These are phyloP conservation scores for Fomitopsis pulvina DNA, from an alignment of 768 basidiomycete species.

Conservation along the genomic window DNA sequence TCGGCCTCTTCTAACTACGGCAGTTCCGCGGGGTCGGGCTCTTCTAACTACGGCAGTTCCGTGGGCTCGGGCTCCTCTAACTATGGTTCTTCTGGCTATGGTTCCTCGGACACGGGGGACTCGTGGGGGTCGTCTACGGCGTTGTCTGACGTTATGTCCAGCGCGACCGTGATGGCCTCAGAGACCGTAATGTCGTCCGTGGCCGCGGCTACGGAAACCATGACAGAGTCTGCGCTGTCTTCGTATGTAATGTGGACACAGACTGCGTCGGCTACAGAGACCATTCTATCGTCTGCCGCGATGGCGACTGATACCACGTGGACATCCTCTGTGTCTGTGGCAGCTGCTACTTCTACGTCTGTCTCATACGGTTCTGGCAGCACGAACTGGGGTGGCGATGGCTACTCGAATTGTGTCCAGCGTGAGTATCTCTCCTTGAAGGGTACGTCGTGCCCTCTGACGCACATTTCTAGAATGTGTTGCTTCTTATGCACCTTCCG, in stretches of 20 bases:
- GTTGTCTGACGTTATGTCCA: background rate
- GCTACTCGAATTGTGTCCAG: conserved; percentile 64
- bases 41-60: conserved; percentile 8
- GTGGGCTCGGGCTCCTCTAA: conserved; percentile 17
- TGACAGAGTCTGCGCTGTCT: conserved; percentile 3
- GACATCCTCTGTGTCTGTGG: conserved; percentile 1
- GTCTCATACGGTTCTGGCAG: conserved; percentile 56
- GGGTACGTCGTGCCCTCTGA: conserved; percentile 4
- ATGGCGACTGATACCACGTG: conserved; percentile 1
- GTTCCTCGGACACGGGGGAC: background rate
- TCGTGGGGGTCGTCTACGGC: background rate
- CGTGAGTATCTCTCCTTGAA: conserved; percentile 35
- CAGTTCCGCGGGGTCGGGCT: conserved; percentile 9
- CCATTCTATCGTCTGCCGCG: background rate
- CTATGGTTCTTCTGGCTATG: conserved; percentile 9
- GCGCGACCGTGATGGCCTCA: background rate
- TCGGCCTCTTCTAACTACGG: too few species aligned
- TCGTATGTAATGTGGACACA: background rate
- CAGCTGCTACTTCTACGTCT: conserved; percentile 3
- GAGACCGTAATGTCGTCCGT: background rate
- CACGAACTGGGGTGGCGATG: conserved; percentile 47
- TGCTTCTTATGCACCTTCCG: conserved; percentile 49
- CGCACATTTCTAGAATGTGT: conserved; percentile 46
- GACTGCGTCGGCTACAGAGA: background rate
- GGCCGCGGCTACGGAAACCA: conserved; percentile 3